These are phyloP conservation scores for Boletus mariae DNA, from an alignment of 1,284 basidiomycete species.

Conservation along the genomic window DNA sequence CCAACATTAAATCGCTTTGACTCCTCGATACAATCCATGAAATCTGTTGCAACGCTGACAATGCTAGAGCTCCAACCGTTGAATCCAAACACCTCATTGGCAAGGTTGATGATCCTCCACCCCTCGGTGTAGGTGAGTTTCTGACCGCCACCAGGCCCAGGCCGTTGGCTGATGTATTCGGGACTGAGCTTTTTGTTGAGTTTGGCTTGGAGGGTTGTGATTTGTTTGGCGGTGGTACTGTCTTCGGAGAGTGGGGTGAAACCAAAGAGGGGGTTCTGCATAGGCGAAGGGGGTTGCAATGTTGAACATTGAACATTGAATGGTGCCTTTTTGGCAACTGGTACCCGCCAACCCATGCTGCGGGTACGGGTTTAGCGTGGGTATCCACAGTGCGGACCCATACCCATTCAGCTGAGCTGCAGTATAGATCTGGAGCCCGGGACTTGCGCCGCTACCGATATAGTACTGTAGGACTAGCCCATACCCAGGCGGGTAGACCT, in stretches of 20 bases:
- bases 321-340: no score
- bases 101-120: conserved; percentile 95
- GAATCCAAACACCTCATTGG: conserved; percentile 98
- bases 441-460: no score
- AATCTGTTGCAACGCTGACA: conserved; percentile 74
- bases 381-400: no score
- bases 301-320: no score
- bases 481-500: no score
- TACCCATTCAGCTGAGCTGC: no score
- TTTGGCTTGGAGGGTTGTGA: conserved; percentile 77
- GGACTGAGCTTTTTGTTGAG: conserved; percentile 89
- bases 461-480: no score
- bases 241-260: conserved; percentile 44
- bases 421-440: no score
- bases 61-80: conserved; percentile 95
- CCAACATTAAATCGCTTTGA: conserved; percentile 70
- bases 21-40: conserved; percentile 68
- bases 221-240: conserved; percentile 48
- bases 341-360: no score
- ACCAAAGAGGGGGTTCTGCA: conserved; percentile 8
- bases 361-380: no score
- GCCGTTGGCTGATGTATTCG: conserved; percentile 87
- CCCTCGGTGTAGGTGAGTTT: conserved; percentile 96
- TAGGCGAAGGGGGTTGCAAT: not conserved
- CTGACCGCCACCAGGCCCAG: conserved; percentile 80